Conservation (phyloP, 2,329 filamentous ascomycete species). For the Dactylonectria estremocensis region DNA sequence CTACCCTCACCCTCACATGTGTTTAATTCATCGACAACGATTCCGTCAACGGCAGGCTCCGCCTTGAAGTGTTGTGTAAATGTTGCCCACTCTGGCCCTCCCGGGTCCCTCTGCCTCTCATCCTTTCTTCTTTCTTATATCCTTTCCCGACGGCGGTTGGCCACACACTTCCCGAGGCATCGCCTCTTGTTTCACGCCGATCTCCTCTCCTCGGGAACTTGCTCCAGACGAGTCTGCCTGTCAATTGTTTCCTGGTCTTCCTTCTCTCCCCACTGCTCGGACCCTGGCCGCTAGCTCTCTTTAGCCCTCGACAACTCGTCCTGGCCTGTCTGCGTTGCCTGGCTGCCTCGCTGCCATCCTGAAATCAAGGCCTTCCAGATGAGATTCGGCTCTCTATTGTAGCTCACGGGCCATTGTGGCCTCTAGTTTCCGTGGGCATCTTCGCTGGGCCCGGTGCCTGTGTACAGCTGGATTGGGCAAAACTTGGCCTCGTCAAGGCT, state of each 20-base stretch:
- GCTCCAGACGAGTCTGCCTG: conserved; percentile 14
- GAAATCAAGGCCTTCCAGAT: conserved; percentile 30
- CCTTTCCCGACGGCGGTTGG: conserved; percentile 17
- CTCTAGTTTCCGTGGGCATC: conserved; percentile 25
- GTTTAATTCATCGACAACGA: conserved; percentile 47
- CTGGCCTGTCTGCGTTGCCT: conserved; percentile 28
- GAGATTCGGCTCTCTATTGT: conserved; percentile 41
- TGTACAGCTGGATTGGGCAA: conserved; percentile 41
- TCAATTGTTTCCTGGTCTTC: conserved; percentile 25
- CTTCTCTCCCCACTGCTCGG: conserved; percentile 43
- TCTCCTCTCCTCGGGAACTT: conserved; percentile 19
- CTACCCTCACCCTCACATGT: conserved; percentile 44
- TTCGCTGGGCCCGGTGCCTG: conserved; percentile 28
- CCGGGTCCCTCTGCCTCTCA: conserved; percentile 10
- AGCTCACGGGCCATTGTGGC: conserved; percentile 35
- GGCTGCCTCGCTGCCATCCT: conserved; percentile 13
- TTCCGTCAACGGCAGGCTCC: conserved; percentile 45
- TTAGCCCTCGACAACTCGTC: conserved; percentile 32
- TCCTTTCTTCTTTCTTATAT: conserved; percentile 23
- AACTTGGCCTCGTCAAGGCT: conserved; percentile 46
- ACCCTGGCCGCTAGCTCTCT: conserved; percentile 29
- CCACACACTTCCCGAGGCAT: conserved; percentile 15
- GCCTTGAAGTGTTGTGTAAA: conserved; percentile 41
- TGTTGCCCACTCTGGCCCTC: conserved; percentile 23
- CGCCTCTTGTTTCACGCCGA: conserved; percentile 16